Conservation (phyloP, 352 stramenopile species). For the Phytopythium helicoides region DNA sequence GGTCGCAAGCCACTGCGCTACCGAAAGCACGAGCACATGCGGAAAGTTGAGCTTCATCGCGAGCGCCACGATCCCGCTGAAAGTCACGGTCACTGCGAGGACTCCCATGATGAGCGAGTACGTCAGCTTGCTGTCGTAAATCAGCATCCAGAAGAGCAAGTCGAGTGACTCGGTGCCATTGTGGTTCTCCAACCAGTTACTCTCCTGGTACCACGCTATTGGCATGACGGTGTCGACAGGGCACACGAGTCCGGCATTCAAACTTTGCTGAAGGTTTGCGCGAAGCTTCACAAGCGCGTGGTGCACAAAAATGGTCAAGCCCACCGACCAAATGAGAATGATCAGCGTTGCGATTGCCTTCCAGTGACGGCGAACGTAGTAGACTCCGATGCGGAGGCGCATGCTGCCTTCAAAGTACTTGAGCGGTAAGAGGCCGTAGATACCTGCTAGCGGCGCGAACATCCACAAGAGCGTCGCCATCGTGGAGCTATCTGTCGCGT, state of each 20-base stretch:
- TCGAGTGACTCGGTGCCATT: constrained; percentile 33
- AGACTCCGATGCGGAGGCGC: constrained; percentile 65
- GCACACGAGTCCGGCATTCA: constrained; percentile 41
- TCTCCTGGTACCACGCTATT: constrained; percentile 44
- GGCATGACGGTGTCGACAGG: constrained; percentile 34
- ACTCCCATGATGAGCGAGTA: constrained; percentile 67
- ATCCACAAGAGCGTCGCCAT: constrained; percentile 49
- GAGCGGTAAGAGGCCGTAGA: constrained; percentile 62
- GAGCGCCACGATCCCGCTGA: constrained; percentile 66
- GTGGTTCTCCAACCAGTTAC: constrained; percentile 26
- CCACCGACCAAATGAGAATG: constrained; percentile 63
- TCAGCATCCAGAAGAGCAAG: constrained; percentile 53
- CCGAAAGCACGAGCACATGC: constrained; percentile 56
- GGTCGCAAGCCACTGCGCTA: constrained; percentile 58
- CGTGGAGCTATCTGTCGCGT: constrained; percentile 19
- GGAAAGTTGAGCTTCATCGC: constrained; percentile 79
- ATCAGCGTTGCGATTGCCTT: constrained; percentile 69
- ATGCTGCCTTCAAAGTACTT: constrained; percentile 71
- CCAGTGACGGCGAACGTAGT: constrained; percentile 73
- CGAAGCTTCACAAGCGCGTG: constrained; percentile 48
- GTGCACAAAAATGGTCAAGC: constrained; percentile 59
- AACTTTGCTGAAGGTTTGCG: constrained; percentile 33
- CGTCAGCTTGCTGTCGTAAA: constrained; percentile 62
- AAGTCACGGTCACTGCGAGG: constrained; percentile 51
- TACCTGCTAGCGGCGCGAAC: constrained; percentile 56